A percentile compares a stretch with the other conserved stretches of the same genome.
These are phyloP conservation scores for Lolium rigidum DNA, from an alignment of 176 grass and related monocot species.

Conservation along the genomic window DNA sequence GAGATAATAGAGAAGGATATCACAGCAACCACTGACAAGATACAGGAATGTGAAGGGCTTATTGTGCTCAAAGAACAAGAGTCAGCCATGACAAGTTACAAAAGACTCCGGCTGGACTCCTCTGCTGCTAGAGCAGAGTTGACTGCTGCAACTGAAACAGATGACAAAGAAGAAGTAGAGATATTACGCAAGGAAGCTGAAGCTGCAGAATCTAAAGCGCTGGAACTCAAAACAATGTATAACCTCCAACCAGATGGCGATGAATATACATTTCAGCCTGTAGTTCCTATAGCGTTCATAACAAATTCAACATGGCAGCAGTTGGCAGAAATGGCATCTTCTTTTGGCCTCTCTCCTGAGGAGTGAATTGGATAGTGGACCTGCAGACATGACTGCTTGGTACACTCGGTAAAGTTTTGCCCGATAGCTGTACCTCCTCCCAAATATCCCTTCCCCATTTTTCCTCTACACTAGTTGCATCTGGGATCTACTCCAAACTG, in stretches of 20 bases:
- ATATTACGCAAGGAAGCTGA: slow-evolving; percentile 76
- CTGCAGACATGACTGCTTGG: slow-evolving; percentile 33
- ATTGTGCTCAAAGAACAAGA: slow-evolving; percentile 87
- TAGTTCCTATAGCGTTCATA: slow-evolving; percentile 70
- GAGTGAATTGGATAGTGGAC: slow-evolving; percentile 34
- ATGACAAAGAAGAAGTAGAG: slow-evolving; percentile 72
- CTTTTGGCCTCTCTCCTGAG: slow-evolving; percentile 52
- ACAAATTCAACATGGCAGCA: slow-evolving; percentile 68
- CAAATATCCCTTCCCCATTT: slow-evolving; percentile 7
- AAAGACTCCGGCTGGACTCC: slow-evolving; percentile 71
- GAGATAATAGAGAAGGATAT: slow-evolving; percentile 81
- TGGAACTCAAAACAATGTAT: slow-evolving; percentile 75
- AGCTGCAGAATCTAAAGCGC: slow-evolving; percentile 74
- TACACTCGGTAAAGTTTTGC: slow-evolving; percentile 29
- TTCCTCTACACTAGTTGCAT: slow-evolving; percentile 28
- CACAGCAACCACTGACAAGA: slow-evolving; percentile 56
- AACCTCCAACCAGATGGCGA: slow-evolving; percentile 56
- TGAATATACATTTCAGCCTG: slow-evolving; percentile 47
- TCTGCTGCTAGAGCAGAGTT: slow-evolving; percentile 84
- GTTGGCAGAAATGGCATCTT: slow-evolving; percentile 65
- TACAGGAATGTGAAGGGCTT: slow-evolving; percentile 82
- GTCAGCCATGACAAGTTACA: slow-evolving; percentile 79
- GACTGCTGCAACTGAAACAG: slow-evolving; percentile 76
- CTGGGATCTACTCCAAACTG: slow-evolving; percentile 32
- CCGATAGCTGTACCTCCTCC: neutral